Conservation (phyloP, 2,329 filamentous ascomycete species). For the Trichoderma harzianum region DNA sequence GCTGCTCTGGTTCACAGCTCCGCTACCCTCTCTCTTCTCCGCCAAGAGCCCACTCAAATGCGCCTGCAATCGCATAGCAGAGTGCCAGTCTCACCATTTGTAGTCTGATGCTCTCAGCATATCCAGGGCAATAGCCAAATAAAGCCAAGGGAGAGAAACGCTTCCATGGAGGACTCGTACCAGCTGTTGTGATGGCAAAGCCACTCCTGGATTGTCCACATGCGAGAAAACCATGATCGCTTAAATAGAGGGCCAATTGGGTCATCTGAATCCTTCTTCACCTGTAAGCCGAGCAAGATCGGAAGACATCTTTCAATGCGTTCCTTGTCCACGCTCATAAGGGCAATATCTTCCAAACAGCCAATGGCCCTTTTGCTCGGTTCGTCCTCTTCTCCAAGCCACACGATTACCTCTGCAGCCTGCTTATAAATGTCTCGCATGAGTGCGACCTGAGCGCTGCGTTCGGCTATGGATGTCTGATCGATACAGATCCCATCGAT, state of each 20-base stretch:
- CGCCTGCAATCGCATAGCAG: background rate
- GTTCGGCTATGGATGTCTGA: background rate
- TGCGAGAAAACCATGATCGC: background rate
- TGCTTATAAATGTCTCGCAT: conserved; percentile 7
- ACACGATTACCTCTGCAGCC: background rate
- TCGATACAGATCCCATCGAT: background rate
- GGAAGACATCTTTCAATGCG: background rate
- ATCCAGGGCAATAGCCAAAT: background rate
- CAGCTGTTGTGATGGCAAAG: background rate
- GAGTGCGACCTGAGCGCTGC: conserved; percentile 2
- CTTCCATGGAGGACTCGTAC: background rate
- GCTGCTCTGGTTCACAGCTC: background rate
- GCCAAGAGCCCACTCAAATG: background rate
- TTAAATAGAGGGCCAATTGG: background rate
- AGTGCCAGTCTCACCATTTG: background rate
- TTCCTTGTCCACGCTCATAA: background rate
- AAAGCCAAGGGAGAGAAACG: background rate
- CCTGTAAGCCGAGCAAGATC: background rate
- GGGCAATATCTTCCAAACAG: background rate
- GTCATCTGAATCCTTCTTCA: background rate
- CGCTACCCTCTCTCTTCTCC: background rate
- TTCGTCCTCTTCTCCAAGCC: background rate
- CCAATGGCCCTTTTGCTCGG: background rate
- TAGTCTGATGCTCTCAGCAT: background rate
- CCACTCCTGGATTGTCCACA: background rate